A percentile compares a stretch with the other conserved stretches of the same genome.
phyloP scores from a whole-genome alignment of 768 basidiomycete species.

The Termitomyces sp. region DNA sequence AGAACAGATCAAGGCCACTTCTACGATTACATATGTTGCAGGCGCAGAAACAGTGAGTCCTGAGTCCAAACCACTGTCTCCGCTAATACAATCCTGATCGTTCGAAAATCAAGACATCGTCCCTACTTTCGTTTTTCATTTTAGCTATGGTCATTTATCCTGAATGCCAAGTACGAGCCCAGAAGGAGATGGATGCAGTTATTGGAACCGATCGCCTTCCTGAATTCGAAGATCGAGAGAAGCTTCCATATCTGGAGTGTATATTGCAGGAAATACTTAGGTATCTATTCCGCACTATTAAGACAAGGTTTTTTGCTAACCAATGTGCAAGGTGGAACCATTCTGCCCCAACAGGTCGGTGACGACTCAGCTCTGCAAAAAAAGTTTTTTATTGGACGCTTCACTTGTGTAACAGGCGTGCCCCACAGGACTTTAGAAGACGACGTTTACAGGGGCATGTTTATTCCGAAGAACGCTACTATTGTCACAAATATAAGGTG shows the following conservation, averaged over 20 bases:
- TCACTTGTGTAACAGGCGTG: background rate
- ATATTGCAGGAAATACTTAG: constrained; percentile 24
- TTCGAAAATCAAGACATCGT: constrained; percentile 7
- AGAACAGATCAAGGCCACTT: no score
- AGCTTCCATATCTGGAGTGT: constrained; percentile 33
- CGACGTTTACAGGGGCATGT: no score
- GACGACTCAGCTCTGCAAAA: background rate
- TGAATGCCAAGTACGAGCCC: constrained; percentile 29
- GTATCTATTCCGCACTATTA: background rate
- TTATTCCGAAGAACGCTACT: constrained; percentile 33
- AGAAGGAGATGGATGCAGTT: constrained; percentile 35
- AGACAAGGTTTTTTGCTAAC: background rate
- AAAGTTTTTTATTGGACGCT: no score
- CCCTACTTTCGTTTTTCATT: constrained; percentile 27
- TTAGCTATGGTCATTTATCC: constrained; percentile 37
- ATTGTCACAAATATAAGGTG: constrained; percentile 38
- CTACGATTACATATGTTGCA: no score
- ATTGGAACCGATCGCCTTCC: constrained; percentile 32
- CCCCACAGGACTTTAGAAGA: background rate
- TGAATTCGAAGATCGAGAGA: constrained; percentile 21
- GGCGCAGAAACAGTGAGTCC: no score
- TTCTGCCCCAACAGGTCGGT: constrained; percentile 17
- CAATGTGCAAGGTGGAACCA: constrained; percentile 14
- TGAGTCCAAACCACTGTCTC: no score
- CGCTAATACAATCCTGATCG: background rate